A percentile compares a stretch with the other conserved stretches of the same genome.
These are phyloP conservation scores for Aspergillus fischeri DNA, from an alignment of 2,329 filamentous ascomycete genomes.

Conservation along the genomic window DNA sequence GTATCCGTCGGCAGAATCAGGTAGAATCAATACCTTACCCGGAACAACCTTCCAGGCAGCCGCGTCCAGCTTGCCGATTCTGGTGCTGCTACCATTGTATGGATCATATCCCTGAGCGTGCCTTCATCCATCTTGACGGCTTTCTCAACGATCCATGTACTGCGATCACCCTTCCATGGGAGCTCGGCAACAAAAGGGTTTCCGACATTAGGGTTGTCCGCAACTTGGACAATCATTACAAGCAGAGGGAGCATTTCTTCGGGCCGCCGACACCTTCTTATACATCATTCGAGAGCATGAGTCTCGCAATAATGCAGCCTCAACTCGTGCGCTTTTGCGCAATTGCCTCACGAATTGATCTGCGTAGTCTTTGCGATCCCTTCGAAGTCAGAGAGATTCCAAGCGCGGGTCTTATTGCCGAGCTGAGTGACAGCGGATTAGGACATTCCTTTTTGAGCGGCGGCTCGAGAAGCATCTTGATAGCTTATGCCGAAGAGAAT, in stretches of 20 bases:
- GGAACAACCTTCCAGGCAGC: background rate
- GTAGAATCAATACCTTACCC: background rate
- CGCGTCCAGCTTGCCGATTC: slow-evolving; percentile 9
- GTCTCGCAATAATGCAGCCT: background rate
- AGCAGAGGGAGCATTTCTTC: background rate
- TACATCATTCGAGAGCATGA: background rate
- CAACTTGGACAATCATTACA: slow-evolving; percentile 7
- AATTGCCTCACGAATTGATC: background rate
- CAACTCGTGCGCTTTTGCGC: background rate
- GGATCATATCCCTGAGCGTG: slow-evolving; percentile 31
- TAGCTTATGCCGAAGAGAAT: background rate
- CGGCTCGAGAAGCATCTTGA: background rate
- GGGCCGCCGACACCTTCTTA: background rate
- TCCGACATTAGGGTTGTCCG: slow-evolving; percentile 23
- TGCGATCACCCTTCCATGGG: slow-evolving; percentile 23
- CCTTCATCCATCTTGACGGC: slow-evolving; percentile 42
- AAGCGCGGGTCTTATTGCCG: background rate
- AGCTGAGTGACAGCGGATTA: background rate
- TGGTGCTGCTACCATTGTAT: slow-evolving; percentile 15
- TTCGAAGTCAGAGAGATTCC: background rate
- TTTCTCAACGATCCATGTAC: slow-evolving; percentile 32
- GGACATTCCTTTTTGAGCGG: background rate
- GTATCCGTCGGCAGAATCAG: background rate
- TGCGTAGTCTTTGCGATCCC: background rate
- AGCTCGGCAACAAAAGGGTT: slow-evolving; percentile 26